Evolutionary conservation across 2,329 filamentous ascomycete species (phyloP).

Genomic region (Epichloe sp.): DNA sequence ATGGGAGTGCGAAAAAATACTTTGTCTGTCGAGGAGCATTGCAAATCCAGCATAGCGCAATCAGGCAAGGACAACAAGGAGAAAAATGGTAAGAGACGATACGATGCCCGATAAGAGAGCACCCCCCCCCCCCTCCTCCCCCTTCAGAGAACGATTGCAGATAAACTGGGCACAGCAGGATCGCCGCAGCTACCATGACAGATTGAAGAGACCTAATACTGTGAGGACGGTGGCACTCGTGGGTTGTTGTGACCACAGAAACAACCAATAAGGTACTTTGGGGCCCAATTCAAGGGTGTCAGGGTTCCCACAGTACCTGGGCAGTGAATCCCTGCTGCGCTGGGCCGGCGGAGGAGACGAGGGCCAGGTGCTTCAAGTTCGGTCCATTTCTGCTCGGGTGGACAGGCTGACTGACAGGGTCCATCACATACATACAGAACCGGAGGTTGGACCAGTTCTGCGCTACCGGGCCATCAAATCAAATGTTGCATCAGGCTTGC

Average conservation of each 20-base stretch:
- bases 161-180: neutral
- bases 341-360: neutral
- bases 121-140: neutral
- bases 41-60: neutral
- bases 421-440: neutral
- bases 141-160: neutral
- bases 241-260: constrained; percentile 5
- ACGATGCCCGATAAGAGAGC: neutral
- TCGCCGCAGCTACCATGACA: neutral
- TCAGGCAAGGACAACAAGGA: neutral
- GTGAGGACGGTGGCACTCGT: neutral
- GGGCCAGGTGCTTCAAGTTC: neutral
- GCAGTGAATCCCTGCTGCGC: constrained; percentile 4
- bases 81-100: neutral
- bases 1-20: too few relatives aligned
- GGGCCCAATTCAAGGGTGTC: constrained; percentile 1
- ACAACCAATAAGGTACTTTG: constrained; percentile 3
- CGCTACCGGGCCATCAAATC: neutral
- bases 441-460: neutral
- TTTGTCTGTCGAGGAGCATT: neutral
- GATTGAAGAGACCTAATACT: neutral
- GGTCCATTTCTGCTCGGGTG: neutral
- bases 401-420: neutral
- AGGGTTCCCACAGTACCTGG: constrained; percentile 3
- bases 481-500: constrained; percentile 1